These are phyloP conservation scores for Przewalskia tangutica DNA, from an alignment of 257 asterid species.

Conservation along the genomic window DNA sequence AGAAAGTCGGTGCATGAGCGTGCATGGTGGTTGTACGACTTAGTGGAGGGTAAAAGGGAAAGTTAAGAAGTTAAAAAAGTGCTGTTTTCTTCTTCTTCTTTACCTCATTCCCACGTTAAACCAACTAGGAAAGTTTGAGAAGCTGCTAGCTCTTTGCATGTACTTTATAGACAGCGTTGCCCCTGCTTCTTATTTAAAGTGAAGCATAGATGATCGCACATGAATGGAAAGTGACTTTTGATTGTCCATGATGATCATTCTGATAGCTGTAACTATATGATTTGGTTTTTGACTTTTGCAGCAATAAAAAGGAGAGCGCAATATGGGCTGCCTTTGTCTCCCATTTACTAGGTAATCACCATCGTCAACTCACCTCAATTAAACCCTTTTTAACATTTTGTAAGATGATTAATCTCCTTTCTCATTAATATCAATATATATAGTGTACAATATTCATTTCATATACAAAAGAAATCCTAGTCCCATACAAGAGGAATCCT, in stretches of 20 bases:
- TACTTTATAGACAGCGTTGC: neutral
- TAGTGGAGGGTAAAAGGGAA: slow-evolving; percentile 3
- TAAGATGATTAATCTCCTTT: no score
- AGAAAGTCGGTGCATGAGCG: slow-evolving; percentile 30
- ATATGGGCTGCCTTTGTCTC: slow-evolving; percentile 28
- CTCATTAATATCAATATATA: no score
- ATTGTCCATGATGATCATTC: neutral
- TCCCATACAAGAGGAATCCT: no score
- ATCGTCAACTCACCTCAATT: slow-evolving; percentile 7
- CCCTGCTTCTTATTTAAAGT: neutral
- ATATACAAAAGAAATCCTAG: no score
- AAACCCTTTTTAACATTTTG: neutral
- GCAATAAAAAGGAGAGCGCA: slow-evolving; percentile 16
- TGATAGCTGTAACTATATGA: slow-evolving; percentile 8
- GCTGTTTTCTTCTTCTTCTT: neutral
- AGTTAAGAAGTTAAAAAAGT: neutral
- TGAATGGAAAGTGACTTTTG: neutral
- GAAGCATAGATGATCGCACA: neutral
- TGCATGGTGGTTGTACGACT: slow-evolving; percentile 36
- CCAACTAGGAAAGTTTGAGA: neutral
- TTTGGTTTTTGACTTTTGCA: slow-evolving; percentile 27
- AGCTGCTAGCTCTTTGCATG: neutral
- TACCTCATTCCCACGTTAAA: neutral
- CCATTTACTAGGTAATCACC: slow-evolving; percentile 22
- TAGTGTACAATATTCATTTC: no score